Evolutionary conservation across 768 basidiomycete genomes (phyloP).

Genomic region (Trametes cinnabarina): DNA sequence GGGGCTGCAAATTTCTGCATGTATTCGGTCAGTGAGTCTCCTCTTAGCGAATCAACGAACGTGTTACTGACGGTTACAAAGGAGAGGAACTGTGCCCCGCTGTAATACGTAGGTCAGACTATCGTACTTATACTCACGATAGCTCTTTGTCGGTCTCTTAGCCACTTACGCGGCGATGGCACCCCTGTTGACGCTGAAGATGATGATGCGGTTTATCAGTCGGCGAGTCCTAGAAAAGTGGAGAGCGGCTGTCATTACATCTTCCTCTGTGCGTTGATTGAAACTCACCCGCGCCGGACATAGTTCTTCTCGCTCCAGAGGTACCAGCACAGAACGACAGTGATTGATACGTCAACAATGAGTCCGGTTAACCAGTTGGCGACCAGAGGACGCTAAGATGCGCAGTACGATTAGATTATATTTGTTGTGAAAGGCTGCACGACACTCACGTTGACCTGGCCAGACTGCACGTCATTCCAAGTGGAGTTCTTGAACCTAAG

Average conservation of each 20-base stretch:
- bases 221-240: background rate
- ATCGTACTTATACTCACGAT: background rate
- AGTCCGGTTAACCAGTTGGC: conserved; percentile 2
- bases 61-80: background rate
- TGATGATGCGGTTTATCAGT: conserved; percentile 6
- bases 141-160: background rate
- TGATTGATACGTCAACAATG: conserved; percentile 1
- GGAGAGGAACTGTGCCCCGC: background rate
- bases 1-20: background rate
- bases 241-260: background rate
- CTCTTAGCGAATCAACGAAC: too few relatives aligned
- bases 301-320: conserved; percentile 6
- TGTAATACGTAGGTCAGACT: background rate
- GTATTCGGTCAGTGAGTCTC: background rate
- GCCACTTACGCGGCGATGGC: conserved; percentile 5
- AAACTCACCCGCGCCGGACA: background rate
- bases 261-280: background rate
- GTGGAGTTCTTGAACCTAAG: background rate
- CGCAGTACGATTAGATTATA: too few relatives aligned
- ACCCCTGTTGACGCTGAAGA: conserved; percentile 10
- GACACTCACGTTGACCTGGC: background rate
- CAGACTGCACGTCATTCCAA: background rate
- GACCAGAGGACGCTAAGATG: background rate
- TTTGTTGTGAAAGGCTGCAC: too few relatives aligned
- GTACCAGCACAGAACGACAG: conserved; percentile 9